phyloP scores from a whole-genome alignment of 768 basidiomycete species.

The Dacryopinax spathularia region DNA sequence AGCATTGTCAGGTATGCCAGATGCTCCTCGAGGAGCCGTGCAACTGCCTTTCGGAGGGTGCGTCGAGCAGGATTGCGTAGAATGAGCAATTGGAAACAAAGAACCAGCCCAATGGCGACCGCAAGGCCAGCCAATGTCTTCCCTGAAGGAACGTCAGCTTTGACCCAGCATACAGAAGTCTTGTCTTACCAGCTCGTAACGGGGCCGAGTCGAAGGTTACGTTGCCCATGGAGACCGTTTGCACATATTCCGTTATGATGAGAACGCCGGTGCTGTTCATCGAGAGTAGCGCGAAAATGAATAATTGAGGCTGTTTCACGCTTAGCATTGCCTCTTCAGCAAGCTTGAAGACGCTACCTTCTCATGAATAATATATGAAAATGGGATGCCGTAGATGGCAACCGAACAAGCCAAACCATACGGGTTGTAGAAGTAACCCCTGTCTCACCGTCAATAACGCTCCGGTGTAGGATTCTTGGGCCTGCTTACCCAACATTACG shows the following conservation, averaged over 20 bases:
- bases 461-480: constrained; percentile 20
- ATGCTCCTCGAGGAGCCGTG: constrained; percentile 11
- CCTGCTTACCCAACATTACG: constrained; percentile 16
- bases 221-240: constrained; percentile 15
- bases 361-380: constrained; percentile 11
- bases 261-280: constrained; percentile 11
- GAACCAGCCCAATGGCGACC: constrained; percentile 19
- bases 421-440: constrained; percentile 1
- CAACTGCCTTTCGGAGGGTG: constrained; percentile 15
- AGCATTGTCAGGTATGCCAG: constrained; percentile 15
- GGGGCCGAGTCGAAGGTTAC: constrained; percentile 19
- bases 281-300: constrained; percentile 13
- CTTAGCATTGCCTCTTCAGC: neutral
- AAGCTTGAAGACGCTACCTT: neutral
- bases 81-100: constrained; percentile 20
- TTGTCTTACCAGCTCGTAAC: constrained; percentile 14
- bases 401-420: constrained; percentile 14
- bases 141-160: neutral
- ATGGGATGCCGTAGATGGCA: constrained; percentile 12
- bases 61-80: constrained; percentile 19
- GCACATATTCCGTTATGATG: constrained; percentile 15
- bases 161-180: neutral
- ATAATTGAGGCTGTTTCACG: constrained; percentile 11
- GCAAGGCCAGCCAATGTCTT: constrained; percentile 17
- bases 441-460: neutral